Evolutionary conservation across 495 filamentous ascomycete genomes (phyloP).

Genomic region (Physcia stellaris): DNA sequence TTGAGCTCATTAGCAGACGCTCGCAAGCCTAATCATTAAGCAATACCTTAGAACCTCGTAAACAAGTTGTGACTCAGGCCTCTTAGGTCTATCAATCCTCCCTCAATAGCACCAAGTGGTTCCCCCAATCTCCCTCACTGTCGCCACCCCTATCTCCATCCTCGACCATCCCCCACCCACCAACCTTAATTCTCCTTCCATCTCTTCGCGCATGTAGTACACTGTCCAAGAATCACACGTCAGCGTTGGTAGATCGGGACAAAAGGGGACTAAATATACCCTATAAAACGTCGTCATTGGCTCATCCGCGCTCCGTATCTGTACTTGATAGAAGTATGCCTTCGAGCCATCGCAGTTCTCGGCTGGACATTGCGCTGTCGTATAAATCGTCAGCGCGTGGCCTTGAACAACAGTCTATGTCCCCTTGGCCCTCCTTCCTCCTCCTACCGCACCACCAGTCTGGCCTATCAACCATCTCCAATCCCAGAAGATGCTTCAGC

Average conservation of each 20-base stretch:
- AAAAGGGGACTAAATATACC: constrained; percentile 29
- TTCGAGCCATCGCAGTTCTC: constrained; percentile 60
- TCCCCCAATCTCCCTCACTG: neutral
- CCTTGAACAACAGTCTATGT: neutral
- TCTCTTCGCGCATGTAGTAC: constrained; percentile 9
- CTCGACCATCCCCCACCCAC: no score
- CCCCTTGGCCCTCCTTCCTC: neutral
- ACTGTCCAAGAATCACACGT: neutral
- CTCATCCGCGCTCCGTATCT: constrained; percentile 96
- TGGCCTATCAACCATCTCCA: neutral
- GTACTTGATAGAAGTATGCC: constrained; percentile 90
- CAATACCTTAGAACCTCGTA: no score
- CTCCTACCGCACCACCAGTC: constrained; percentile 1
- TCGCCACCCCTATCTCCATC: neutral
- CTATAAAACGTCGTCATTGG: constrained; percentile 95
- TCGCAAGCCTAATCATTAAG: no score
- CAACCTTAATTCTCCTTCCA: constrained; percentile 19
- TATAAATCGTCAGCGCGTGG: constrained; percentile 1
- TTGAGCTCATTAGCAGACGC: no score
- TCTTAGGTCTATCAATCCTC: no score
- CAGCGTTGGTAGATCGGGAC: neutral
- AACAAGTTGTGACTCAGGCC: no score
- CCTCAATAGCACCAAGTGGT: no score
- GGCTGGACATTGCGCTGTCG: constrained; percentile 57
- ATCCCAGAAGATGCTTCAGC: constrained; percentile 6